Evolutionary conservation across 805 yeast genomes (phyloP).

Genomic region (Scheffersomyces coipomensis): DNA sequence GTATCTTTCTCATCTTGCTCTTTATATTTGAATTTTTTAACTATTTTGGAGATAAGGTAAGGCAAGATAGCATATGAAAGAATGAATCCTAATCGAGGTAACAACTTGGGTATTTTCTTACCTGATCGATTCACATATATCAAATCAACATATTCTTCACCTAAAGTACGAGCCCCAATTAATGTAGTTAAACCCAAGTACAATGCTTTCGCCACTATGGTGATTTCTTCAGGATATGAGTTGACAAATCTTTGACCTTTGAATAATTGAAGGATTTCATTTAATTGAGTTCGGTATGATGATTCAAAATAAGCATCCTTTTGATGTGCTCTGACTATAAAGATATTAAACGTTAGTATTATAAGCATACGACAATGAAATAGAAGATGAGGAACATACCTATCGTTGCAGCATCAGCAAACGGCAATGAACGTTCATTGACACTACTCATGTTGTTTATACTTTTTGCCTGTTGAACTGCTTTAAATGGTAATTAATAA

Average conservation of each 20-base stretch:
- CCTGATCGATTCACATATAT: conserved; percentile 60
- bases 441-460: no score
- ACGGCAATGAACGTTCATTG: conserved; percentile 41
- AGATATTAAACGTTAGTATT: no score
- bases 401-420: conserved; percentile 86
- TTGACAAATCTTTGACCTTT: conserved; percentile 67
- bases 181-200: conserved; percentile 78
- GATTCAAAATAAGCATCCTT: conserved; percentile 77
- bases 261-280: conserved; percentile 52
- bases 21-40: conserved; percentile 19
- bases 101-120: conserved; percentile 42
- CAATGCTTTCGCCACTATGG: conserved; percentile 53
- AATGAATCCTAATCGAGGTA: conserved; percentile 57
- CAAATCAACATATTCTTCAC: conserved; percentile 91
- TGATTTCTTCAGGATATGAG: conserved; percentile 59
- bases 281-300: conserved; percentile 51
- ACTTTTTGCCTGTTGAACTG: no score
- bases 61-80: conserved; percentile 65
- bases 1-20: conserved; percentile 8
- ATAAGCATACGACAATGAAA: no score
- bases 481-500: no score
- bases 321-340: conserved; percentile 79
- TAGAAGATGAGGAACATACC: conserved; percentile 41
- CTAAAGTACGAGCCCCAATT: conserved; percentile 76
- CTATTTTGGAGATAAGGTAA: conserved; percentile 38